Evolutionary conservation across 2,329 filamentous ascomycete species (phyloP), one percentile per base, ranked within the genome.

Genomic region (Trichoderma sp.): DNA sequence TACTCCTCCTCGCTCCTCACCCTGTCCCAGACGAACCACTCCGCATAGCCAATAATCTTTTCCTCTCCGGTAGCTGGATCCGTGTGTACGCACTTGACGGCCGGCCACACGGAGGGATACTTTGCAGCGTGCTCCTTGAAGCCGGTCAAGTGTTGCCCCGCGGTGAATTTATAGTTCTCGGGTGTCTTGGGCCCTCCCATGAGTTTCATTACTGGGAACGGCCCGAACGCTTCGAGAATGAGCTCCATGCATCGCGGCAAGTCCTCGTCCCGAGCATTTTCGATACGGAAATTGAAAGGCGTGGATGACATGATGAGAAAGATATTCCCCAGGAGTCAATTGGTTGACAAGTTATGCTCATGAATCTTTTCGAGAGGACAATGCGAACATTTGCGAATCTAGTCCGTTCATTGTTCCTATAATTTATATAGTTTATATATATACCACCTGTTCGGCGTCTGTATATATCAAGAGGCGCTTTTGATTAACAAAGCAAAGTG

Each of bases 161-260:
- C 70, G 0, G 14, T 67, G 8, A 43, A 2, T 27, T 57, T 57
- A 13, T 52, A 53, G 14, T 68, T 71, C 11, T 63, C 68, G 19
- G 49, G 56, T 29, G 70, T 63, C 31, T 70, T 58, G 4, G 49
- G 35, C 4, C 63, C 70, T 13, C 59, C 55, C 11, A 63, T 64
- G 4, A 70, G 14, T 19, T 57, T 16, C 16, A 62, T 58, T 3
- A 68, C 58, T 0, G 70, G 70, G 6, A 71, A 55, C 10, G 55
- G 53, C 14, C 21, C 47, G 59, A 63, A 71, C 6, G 62, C 55
- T 13, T 35, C 16, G 24, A 70, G 63, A 16, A 67, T 7, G n/a
- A 71, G 56, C n/a, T 71, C 56, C 61, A 70, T 70, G 40, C 70
- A 71, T 19, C 68, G 61, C 14, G 68, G 68, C 62, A 70, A 59